A percentile compares a stretch with the other conserved stretches of the same genome.
These are phyloP conservation scores for Microbotryomycetes sp. DNA, from an alignment of 1,284 basidiomycete genomes.

Conservation along the genomic window DNA sequence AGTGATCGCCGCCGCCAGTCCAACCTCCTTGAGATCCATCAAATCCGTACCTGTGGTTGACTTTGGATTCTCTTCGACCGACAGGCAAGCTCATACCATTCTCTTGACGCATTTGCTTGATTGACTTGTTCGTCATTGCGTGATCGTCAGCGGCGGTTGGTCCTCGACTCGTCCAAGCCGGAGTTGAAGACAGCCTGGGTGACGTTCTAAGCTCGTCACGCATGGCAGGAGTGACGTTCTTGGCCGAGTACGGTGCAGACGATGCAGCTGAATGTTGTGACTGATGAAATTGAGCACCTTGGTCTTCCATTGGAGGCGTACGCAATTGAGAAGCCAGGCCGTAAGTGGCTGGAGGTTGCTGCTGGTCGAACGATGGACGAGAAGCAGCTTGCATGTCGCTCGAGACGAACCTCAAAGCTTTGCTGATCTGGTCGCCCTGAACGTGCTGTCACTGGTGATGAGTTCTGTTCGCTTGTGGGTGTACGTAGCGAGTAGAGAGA, in stretches of 20 bases:
- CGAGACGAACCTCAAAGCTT: no score
- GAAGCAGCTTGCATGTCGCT: no score
- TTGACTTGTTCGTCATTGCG: not conserved
- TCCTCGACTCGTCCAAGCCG: not conserved
- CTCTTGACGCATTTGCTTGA: not conserved
- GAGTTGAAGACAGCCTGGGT: slow-evolving; percentile 1
- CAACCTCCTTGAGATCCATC: not conserved
- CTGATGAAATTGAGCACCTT: not conserved
- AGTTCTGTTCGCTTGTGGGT: no score
- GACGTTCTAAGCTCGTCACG: slow-evolving; percentile 9
- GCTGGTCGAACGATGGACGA: no score
- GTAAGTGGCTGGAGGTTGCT: not conserved
- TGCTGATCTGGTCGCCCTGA: no score
- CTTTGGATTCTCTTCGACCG: not conserved
- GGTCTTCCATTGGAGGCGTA: slow-evolving; percentile 8
- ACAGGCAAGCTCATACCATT: not conserved
- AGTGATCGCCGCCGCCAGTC: not conserved
- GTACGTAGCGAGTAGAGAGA: no score
- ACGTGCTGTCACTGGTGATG: no score
- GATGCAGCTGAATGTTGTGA: not conserved
- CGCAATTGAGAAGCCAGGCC: slow-evolving; percentile 15
- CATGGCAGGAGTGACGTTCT: slow-evolving; percentile 16
- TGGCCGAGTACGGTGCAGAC: not conserved
- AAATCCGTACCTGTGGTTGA: not conserved
- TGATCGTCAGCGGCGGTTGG: not conserved